Base-by-base conservation (phyloP, 2,329 filamentous ascomycete genomes). In the Emergomyces africanus region DNA sequence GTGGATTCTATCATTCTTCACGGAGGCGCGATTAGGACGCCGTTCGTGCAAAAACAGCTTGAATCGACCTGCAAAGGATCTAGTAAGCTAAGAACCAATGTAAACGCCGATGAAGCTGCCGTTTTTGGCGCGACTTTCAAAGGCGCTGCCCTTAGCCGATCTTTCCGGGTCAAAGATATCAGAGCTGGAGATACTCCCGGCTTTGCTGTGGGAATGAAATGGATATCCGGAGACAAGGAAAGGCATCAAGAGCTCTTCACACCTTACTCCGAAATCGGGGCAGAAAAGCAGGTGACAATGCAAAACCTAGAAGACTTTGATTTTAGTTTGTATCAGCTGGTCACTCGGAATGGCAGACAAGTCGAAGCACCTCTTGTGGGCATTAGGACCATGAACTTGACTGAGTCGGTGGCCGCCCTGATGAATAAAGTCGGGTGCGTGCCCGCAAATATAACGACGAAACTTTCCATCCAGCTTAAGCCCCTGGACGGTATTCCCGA, bases 111-210 rank as follows among this genome's bases (percentile, higher is more conserved):
- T 68, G 94, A 99, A 75, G 88, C 94, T 28, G 94, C 94, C 56
- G 94, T 95, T 10, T 95, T 97, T 72, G 94, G 94, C 66, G 92
- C 94, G 59, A 91, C 88, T 33, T 97, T 99, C 80, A 89, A 91
- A 70, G 94, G 89, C 56, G 94, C 94, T 57, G 85, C 89, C 66
- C 81, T 99, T 60, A 96, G 90, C 75, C 90, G 92, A 46, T 92
- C 88, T 71, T 99, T 99, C 84, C 87, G 90, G 62, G 94, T 99
- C 70, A 99, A 97, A 80, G 94, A 97, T 70, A 99, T 99, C 64
- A 82, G 88, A 61, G 83, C 88, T 57, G 81, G 79, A n/a, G 94
- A 99, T 67, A 83, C 82, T 25, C 82, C 88, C 48, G 80, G 80
- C 49, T 96, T 94, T 70, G 78, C 85, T 1, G 81, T 87, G 33